Evolutionary conservation across 495 filamentous ascomycete species (phyloP).

Genomic region (Achaetomiella virescens): DNA sequence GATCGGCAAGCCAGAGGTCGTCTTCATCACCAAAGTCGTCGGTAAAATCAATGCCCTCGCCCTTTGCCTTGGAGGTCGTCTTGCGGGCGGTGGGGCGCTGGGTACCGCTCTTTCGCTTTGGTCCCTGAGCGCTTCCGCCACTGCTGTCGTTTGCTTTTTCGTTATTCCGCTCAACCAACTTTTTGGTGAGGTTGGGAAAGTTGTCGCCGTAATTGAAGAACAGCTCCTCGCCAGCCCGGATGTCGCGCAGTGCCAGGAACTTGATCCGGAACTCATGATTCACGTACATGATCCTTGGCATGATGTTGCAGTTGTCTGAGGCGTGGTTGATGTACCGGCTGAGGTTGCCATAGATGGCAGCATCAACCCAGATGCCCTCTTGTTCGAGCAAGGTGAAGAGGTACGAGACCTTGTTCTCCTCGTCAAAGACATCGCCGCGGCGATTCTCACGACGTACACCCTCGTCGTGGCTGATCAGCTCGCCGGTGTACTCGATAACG

Average conservation of each 20-base stretch:
- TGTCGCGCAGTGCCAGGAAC: slow-evolving; percentile 53
- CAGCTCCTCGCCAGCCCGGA: slow-evolving; percentile 59
- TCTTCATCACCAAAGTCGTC: slow-evolving; percentile 12
- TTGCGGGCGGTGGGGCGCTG: slow-evolving; percentile 21
- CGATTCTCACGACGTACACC: slow-evolving; percentile 48
- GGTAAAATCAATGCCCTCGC: slow-evolving; percentile 8
- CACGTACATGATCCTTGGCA: slow-evolving; percentile 54
- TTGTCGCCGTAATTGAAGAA: slow-evolving; percentile 64
- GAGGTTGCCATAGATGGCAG: slow-evolving; percentile 48
- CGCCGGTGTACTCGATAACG: slow-evolving; percentile 68
- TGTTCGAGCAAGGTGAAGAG: slow-evolving; percentile 58
- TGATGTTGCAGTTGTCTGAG: slow-evolving; percentile 43
- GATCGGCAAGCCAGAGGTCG: neutral
- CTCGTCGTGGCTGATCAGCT: slow-evolving; percentile 59
- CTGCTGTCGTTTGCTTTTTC: slow-evolving; percentile 23
- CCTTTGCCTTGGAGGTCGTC: slow-evolving; percentile 17
- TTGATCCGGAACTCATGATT: slow-evolving; percentile 63
- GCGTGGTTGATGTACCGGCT: slow-evolving; percentile 67
- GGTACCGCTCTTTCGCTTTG: slow-evolving; percentile 20
- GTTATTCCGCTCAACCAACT: slow-evolving; percentile 41
- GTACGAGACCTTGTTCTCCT: slow-evolving; percentile 54
- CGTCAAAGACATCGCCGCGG: slow-evolving; percentile 58
- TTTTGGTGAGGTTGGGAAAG: slow-evolving; percentile 45
- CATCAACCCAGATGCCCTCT: slow-evolving; percentile 47
- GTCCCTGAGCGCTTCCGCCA: neutral